phyloP scores from a whole-genome alignment of 495 filamentous ascomycete species.

The Aeminium ludgeri region DNA sequence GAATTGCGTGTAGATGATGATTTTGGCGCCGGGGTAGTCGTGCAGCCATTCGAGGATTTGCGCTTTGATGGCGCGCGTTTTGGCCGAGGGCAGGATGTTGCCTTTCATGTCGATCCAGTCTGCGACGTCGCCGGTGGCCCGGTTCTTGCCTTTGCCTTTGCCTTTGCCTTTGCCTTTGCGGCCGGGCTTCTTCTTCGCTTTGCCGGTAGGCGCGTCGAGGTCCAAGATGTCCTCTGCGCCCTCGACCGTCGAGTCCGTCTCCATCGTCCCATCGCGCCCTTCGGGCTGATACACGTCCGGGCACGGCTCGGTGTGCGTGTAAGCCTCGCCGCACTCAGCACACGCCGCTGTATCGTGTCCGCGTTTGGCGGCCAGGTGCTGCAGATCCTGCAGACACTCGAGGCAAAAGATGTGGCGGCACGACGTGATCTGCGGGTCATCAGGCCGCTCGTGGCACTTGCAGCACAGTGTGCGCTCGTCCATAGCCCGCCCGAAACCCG shows the following conservation, averaged over 20 bases:
- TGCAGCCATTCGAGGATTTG: constrained; percentile 24
- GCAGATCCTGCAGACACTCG: constrained; percentile 27
- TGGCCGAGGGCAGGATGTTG: constrained; percentile 22
- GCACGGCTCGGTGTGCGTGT: constrained; percentile 4
- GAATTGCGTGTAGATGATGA: constrained; percentile 28
- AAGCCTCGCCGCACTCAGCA: constrained; percentile 12
- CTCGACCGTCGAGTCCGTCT: background rate
- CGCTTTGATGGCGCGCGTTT: constrained; percentile 25
- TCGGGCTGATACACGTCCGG: too few species aligned
- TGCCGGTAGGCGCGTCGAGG: too few species aligned
- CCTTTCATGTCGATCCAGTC: constrained; percentile 23
- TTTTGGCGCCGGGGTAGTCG: constrained; percentile 21
- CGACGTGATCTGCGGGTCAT: constrained; percentile 25
- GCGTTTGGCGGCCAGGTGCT: constrained; percentile 11
- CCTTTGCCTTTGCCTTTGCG: background rate
- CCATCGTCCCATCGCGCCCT: too few species aligned
- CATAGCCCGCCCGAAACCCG: constrained; percentile 20
- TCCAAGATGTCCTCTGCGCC: background rate
- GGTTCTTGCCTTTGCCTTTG: constrained; percentile 3
- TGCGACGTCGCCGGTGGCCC: constrained; percentile 1
- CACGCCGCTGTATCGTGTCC: constrained; percentile 14
- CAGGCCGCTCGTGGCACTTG: constrained; percentile 20
- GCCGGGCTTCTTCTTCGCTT: background rate
- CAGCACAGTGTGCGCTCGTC: constrained; percentile 24
- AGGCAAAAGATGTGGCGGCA: constrained; percentile 36